These are phyloP conservation scores for Elsinoe fawcettii DNA, from an alignment of 2,329 filamentous ascomycete species.

Conservation along the genomic window DNA sequence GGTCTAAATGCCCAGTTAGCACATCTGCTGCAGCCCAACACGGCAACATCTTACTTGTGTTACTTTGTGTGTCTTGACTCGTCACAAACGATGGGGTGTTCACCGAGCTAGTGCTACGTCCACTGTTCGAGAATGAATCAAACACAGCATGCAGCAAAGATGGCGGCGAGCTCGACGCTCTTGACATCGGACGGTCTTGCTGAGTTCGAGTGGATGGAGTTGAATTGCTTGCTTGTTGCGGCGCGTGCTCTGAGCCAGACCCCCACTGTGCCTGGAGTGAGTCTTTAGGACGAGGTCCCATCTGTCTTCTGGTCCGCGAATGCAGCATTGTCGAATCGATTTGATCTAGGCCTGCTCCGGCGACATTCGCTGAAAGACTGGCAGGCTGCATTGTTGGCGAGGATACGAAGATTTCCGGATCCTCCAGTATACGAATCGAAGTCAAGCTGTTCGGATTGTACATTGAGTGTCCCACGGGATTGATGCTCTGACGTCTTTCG, in stretches of 20 bases:
- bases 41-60: background rate
- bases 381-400: background rate
- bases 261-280: background rate
- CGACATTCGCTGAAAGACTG: background rate
- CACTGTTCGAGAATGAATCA: background rate
- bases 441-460: too few species aligned
- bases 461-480: too few species aligned
- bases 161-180: background rate
- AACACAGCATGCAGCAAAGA: background rate
- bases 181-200: background rate
- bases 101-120: background rate
- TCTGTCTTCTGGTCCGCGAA: background rate
- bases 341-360: background rate
- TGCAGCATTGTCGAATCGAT: background rate
- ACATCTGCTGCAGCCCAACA: background rate
- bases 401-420: background rate
- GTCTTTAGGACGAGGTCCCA: background rate
- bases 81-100: background rate
- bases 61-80: background rate
- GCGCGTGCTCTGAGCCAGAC: background rate
- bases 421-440: too few species aligned
- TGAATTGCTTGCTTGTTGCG: background rate
- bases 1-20: background rate
- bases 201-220: background rate
- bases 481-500: too few species aligned